These are phyloP conservation scores for Bipolaris cookei DNA, from an alignment of 2,329 filamentous ascomycete genomes.

Conservation along the genomic window DNA sequence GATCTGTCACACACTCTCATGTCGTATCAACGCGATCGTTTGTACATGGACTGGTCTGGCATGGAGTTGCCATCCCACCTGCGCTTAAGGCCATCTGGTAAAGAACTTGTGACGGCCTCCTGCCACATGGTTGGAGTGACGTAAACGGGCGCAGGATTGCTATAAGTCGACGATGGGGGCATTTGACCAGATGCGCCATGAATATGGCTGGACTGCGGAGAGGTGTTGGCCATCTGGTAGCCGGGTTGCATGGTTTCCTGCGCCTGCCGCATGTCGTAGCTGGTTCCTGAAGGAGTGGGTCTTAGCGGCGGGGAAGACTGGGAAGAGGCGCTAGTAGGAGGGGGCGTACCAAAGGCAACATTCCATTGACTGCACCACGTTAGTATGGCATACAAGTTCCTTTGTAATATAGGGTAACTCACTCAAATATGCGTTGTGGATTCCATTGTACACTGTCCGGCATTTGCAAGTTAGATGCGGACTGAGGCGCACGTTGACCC, in stretches of 20 bases:
- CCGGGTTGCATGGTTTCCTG: constrained; percentile 42
- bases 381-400: constrained; percentile 13
- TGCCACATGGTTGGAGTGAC: constrained; percentile 61
- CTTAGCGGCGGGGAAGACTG: constrained; percentile 55
- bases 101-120: constrained; percentile 54
- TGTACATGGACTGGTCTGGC: constrained; percentile 49
- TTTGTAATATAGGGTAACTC: constrained; percentile 53
- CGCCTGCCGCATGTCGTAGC: constrained; percentile 47
- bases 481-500: constrained; percentile 58
- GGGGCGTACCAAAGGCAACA: constrained; percentile 80
- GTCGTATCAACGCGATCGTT: constrained; percentile 44
- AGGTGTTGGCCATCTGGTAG: constrained; percentile 46
- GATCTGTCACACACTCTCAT: neutral
- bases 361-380: constrained; percentile 79
- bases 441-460: constrained; percentile 77
- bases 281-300: constrained; percentile 50
- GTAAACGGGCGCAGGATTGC: constrained; percentile 41
- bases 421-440: constrained; percentile 88
- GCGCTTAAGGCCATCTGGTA: constrained; percentile 53
- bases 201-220: constrained; percentile 43
- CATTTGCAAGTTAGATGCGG: constrained; percentile 63
- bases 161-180: constrained; percentile 45
- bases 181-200: constrained; percentile 40
- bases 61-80: constrained; percentile 53
- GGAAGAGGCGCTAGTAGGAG: constrained; percentile 50